Percentiles rank a stretch among this genome's conserved stretches.
Evolutionary conservation across 75 land plant species (phyloP).

Genomic region (Isoetes taiwanensis): DNA sequence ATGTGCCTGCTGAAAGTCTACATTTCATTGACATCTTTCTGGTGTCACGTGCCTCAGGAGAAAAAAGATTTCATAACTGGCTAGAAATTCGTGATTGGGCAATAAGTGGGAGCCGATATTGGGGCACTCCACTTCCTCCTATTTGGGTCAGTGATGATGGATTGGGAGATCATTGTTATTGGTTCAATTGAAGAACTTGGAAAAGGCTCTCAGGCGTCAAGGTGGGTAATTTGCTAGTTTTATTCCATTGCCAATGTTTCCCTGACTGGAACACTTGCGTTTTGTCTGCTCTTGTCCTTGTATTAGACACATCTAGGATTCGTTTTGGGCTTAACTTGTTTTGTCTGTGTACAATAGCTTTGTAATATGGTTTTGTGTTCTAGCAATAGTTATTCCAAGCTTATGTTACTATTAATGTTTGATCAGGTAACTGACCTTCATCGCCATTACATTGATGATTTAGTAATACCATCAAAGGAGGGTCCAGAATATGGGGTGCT

Average conservation of each 20-base stretch:
- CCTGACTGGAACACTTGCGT: not conserved
- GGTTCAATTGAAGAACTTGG: slow-evolving; percentile 79
- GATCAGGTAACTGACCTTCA: slow-evolving; percentile 92
- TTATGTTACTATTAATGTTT: no score
- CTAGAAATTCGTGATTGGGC: slow-evolving; percentile 99
- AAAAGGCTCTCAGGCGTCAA: slow-evolving; percentile 78
- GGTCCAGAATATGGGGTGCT: slow-evolving; percentile 85
- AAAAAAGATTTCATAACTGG: slow-evolving; percentile 98
- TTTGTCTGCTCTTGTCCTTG: not conserved
- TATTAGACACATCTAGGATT: no score
- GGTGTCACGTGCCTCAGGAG: slow-evolving; percentile 41
- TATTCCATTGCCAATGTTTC: not conserved
- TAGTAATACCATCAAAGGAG: slow-evolving; percentile 78
- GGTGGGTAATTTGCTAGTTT: slow-evolving; percentile 25
- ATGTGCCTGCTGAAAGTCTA: not conserved
- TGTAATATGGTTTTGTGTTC: no score
- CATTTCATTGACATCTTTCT: not conserved
- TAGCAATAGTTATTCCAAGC: no score
- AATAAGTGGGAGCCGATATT: slow-evolving; percentile 86
- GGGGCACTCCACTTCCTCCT: slow-evolving; percentile 99
- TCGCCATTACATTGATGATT: slow-evolving; percentile 86
- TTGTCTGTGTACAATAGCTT: no score
- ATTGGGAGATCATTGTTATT: slow-evolving; percentile 55
- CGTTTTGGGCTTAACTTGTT: no score
- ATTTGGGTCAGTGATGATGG: slow-evolving; percentile 93